These are phyloP conservation scores for Amoeboaphelidium protococcarum DNA, from an alignment of 371 early-diverging fungal genomes.

Conservation along the genomic window DNA sequence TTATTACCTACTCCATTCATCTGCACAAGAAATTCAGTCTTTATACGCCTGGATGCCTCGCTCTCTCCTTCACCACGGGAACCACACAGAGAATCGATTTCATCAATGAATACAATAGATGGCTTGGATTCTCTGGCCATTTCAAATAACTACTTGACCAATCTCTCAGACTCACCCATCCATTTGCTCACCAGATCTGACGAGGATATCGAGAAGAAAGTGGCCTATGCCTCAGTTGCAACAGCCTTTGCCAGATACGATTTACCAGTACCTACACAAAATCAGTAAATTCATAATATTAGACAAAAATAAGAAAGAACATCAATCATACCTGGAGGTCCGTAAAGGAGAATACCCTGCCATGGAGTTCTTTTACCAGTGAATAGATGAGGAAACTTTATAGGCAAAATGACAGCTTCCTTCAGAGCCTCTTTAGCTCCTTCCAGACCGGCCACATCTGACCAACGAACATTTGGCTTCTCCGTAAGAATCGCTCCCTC, in stretches of 20 bases:
- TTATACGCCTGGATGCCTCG: slow-evolving; percentile 79
- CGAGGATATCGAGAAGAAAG: slow-evolving; percentile 82
- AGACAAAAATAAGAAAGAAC: background rate
- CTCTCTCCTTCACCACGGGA: slow-evolving; percentile 79
- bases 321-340: slow-evolving; percentile 8
- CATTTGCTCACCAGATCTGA: slow-evolving; percentile 89
- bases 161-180: slow-evolving; percentile 90
- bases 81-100: slow-evolving; percentile 89
- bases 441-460: slow-evolving; percentile 94
- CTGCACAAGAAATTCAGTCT: slow-evolving; percentile 85
- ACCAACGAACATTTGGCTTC: slow-evolving; percentile 84
- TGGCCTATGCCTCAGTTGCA: slow-evolving; percentile 80
- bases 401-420: slow-evolving; percentile 94
- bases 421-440: slow-evolving; percentile 92
- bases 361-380: slow-evolving; percentile 81
- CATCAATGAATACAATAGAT: slow-evolving; percentile 90
- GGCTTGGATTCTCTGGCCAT: slow-evolving; percentile 81
- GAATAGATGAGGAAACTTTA: slow-evolving; percentile 87
- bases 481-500: slow-evolving; percentile 62
- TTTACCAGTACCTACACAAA: slow-evolving; percentile 69
- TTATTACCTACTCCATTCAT: slow-evolving; percentile 95
- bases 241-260: slow-evolving; percentile 91
- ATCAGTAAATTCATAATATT: background rate
- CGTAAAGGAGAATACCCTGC: slow-evolving; percentile 90
- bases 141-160: slow-evolving; percentile 73